Base-by-base conservation (phyloP, 1,284 basidiomycete species). In the Tranzscheliella williamsii region DNA sequence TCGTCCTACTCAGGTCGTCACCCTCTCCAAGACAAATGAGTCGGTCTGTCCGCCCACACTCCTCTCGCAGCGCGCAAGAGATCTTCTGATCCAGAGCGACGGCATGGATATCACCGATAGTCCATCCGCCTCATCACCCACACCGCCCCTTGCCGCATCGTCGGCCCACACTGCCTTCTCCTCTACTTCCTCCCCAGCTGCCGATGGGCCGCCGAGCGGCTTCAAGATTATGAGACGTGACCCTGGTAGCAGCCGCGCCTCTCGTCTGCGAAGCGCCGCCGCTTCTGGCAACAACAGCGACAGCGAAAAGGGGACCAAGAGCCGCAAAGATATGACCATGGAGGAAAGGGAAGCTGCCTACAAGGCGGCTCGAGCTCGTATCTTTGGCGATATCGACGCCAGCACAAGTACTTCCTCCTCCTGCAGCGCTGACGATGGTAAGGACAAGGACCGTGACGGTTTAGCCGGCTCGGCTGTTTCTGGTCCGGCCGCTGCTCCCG, bases 291-390 rank as follows among this genome's bases (percentile, higher is more conserved):
- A 29, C 42, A 40, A 37, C 37, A 54, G 35, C 41, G 52, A 61
- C n/a, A 38, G 53, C 4, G 45, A 55, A 13, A 47, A 33, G 24
- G 30, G 38, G 5, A 21, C 47, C 23, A 64, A 67, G 24, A 52
- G 54, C 9, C 51, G 65, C 31, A 63, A 53, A 31, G 54, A 70
- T 30, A 70, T 70, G 67, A 72, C 70, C 3, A 62, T 72, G n/a
- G 62, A 70, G 39, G 70, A 72, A 41, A 35, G 67, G 20, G 68
- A 70, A 34, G 66, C 65, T 16, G 55, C 64, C 4, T 72, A 72
- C 56, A 57, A 51, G 41, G 68, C 64, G n/a, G 70, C 70, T 3
- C 44, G 70, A 12, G 56, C 63, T 6, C 48, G 70, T 22, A 72
- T 72, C 47, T 72, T 72, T 51, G 68, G 66, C 20, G 58, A 54